Evolutionary conservation across 1,139 yeast species (phyloP).

Genomic region (Yamadazyma oceani): DNA sequence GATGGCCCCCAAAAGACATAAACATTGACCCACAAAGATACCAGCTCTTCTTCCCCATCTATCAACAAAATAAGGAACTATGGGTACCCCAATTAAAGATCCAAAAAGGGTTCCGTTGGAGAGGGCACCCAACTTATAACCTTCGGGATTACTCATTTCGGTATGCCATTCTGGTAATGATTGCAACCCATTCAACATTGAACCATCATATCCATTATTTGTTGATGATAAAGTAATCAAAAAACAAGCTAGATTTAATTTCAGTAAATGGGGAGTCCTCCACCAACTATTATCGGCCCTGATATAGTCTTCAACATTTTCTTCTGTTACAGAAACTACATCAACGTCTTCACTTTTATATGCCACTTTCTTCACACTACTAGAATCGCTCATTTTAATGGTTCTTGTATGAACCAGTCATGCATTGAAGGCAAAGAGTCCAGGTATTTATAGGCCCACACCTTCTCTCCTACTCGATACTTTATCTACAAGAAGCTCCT

Average conservation of each 20-base stretch:
- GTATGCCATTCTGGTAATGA: constrained; percentile 35
- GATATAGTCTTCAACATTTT: constrained; percentile 1
- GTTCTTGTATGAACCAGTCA: no score
- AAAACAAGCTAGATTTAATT: constrained; percentile 36
- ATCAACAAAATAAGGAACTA: constrained; percentile 26
- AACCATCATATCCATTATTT: constrained; percentile 53
- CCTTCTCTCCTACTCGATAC: no score
- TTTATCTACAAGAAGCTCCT: no score
- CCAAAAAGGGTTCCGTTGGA: constrained; percentile 34
- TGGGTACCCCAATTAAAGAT: constrained; percentile 17
- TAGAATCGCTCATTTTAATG: no score
- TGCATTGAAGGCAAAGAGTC: no score
- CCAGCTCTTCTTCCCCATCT: constrained; percentile 34
- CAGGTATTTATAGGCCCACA: no score
- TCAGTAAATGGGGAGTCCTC: constrained; percentile 32
- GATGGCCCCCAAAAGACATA: constrained; percentile 36
- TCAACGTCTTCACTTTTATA: not conserved
- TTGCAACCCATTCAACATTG: constrained; percentile 53
- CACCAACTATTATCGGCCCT: constrained; percentile 14
- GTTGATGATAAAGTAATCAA: constrained; percentile 46
- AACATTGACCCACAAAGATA: constrained; percentile 25
- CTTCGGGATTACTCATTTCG: constrained; percentile 29
- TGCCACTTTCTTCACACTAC: no score
- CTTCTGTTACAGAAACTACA: not conserved
- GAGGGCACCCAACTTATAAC: constrained; percentile 41